A percentile compares a stretch with the other conserved stretches of the same genome.
phyloP scores from a whole-genome alignment of 331 rosid genomes.

The Quercus tomentella region DNA sequence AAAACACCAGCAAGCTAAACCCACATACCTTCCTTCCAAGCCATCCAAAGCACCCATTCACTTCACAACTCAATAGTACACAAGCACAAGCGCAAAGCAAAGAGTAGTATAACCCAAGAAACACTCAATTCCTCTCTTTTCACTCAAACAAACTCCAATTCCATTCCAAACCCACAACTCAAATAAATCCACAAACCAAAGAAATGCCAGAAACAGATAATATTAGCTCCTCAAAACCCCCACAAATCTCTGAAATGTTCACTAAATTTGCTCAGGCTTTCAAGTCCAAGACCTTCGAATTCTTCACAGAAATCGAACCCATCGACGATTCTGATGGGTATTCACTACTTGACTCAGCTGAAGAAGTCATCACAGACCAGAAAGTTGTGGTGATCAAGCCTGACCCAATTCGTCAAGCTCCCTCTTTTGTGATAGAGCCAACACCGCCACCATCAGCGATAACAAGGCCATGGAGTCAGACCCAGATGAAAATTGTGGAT shows the following conservation, averaged over 20 bases:
- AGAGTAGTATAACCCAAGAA: slow-evolving; percentile 27
- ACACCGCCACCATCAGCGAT: not conserved
- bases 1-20: not conserved
- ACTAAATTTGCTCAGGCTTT: slow-evolving; percentile 93
- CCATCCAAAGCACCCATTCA: slow-evolving; percentile 45
- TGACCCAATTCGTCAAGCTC: slow-evolving; percentile 22
- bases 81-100: not conserved
- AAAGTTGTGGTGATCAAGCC: slow-evolving; percentile 95
- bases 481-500: slow-evolving; percentile 34
- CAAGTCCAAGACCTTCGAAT: slow-evolving; percentile 82
- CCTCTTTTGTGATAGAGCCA: slow-evolving; percentile 5
- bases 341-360: slow-evolving; percentile 82
- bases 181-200: not conserved
- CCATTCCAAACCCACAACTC: not conserved
- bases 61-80: no score
- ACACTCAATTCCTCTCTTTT: slow-evolving; percentile 13
- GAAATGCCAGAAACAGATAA: slow-evolving; percentile 56
- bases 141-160: not conserved
- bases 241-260: slow-evolving; percentile 94
- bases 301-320: slow-evolving; percentile 72
- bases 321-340: slow-evolving; percentile 62
- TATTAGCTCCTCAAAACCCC: slow-evolving; percentile 49
- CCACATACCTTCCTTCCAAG: slow-evolving; percentile 56
- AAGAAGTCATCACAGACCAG: slow-evolving; percentile 85
- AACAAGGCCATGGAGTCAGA: slow-evolving; percentile 10